A percentile compares a stretch with the other conserved stretches of the same genome.
These are phyloP conservation scores for Tricholoma flavovirens DNA, from an alignment of 768 basidiomycete genomes.

Conservation along the genomic window DNA sequence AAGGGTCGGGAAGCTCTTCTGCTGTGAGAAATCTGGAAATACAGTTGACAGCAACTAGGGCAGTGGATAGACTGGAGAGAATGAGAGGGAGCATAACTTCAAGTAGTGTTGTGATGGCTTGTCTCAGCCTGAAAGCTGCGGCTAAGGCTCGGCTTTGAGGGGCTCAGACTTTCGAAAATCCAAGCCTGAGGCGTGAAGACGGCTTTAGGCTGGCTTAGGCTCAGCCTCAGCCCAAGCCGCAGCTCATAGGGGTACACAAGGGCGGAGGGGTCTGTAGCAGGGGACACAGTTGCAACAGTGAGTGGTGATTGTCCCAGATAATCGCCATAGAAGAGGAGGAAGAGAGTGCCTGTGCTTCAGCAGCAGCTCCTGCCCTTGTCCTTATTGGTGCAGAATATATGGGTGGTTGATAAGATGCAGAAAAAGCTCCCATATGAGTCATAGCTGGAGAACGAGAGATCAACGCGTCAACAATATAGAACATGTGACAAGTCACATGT, in stretches of 20 bases:
- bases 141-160: not conserved
- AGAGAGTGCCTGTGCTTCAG: slow-evolving; percentile 76
- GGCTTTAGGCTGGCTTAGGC: slow-evolving; percentile 5
- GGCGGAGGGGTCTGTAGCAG: too few relatives aligned
- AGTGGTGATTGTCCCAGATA: too few relatives aligned
- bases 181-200: not conserved
- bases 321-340: slow-evolving; percentile 59
- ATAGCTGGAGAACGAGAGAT: slow-evolving; percentile 50
- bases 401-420: slow-evolving; percentile 79
- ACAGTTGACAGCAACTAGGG: slow-evolving; percentile 42
- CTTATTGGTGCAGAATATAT: slow-evolving; percentile 69
- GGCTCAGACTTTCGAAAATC: not conserved
- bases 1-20: slow-evolving; percentile 46
- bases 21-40: slow-evolving; percentile 44
- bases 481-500: too few relatives aligned
- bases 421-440: slow-evolving; percentile 64
- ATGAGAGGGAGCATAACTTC: slow-evolving; percentile 45
- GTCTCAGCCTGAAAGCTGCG: too few relatives aligned
- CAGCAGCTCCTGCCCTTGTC: slow-evolving; percentile 79
- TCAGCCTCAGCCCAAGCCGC: slow-evolving; percentile 1
- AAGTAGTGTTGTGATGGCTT: not conserved
- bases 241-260: too few relatives aligned
- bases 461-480: too few relatives aligned
- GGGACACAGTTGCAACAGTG: too few relatives aligned
- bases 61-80: slow-evolving; percentile 42